Percentiles rank a stretch among this genome's conserved stretches.
Conservation (phyloP, 2,329 filamentous ascomycete species). For the Thelonectria discophora region DNA sequence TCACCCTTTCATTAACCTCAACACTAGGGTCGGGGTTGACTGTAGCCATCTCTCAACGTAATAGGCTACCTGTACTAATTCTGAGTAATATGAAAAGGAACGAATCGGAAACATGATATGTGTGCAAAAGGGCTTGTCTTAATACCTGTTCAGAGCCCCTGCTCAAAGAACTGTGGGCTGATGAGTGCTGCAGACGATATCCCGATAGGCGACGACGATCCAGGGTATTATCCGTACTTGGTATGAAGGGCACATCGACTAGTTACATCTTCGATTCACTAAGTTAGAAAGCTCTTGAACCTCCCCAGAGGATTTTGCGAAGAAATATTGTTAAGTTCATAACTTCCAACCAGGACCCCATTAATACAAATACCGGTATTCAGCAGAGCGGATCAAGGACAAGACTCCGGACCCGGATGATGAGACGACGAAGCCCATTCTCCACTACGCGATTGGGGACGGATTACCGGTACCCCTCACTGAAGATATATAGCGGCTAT, state of each 20-base stretch:
- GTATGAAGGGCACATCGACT: background rate
- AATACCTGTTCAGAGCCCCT: background rate
- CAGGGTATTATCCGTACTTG: too few relatives aligned
- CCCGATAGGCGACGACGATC: too few relatives aligned
- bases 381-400: background rate
- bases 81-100: background rate
- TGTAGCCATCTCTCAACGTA: background rate
- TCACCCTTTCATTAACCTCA: conserved; percentile 25
- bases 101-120: background rate
- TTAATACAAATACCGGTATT: background rate
- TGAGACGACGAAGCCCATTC: background rate
- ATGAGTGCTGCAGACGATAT: background rate
- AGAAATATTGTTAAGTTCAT: background rate
- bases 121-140: background rate
- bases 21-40: conserved; percentile 10
- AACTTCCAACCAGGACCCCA: background rate
- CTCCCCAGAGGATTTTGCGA: background rate
- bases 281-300: background rate
- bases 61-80: background rate
- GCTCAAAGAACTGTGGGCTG: background rate
- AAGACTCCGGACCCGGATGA: background rate
- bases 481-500: background rate
- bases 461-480: background rate
- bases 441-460: background rate
- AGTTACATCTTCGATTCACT: background rate